Evolutionary conservation across 106 monocot genomes (phyloP).

Genomic region (Cymbidium sinense): DNA sequence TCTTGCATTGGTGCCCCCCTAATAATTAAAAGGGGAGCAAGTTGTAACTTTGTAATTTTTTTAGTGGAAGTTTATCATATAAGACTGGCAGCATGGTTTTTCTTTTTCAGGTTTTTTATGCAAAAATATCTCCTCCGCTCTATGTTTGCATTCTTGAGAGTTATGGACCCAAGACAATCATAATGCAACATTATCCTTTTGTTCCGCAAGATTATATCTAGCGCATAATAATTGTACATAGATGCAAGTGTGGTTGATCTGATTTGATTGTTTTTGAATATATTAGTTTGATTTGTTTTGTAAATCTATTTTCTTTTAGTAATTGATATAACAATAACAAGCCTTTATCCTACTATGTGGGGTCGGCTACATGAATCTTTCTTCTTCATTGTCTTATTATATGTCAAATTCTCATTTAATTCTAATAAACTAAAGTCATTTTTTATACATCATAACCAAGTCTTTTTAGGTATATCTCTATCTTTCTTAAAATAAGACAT

Average conservation of each 20-base stretch:
- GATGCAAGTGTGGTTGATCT: background rate
- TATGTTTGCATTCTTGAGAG: background rate
- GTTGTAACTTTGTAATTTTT: background rate
- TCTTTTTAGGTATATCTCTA: too few relatives aligned
- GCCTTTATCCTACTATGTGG: too few relatives aligned
- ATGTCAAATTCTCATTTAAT: too few relatives aligned
- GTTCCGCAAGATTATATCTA: background rate
- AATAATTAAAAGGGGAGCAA: background rate
- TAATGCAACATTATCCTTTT: background rate
- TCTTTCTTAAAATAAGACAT: too few relatives aligned
- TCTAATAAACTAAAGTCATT: too few relatives aligned
- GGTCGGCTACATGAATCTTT: too few relatives aligned
- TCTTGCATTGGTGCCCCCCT: background rate
- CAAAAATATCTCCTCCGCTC: background rate
- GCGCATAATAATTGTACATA: background rate
- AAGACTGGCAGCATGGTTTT: background rate
- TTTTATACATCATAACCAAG: too few relatives aligned
- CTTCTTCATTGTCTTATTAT: too few relatives aligned
- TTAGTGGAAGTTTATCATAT: background rate
- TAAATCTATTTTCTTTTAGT: background rate
- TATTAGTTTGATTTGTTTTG: background rate
- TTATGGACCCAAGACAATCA: background rate
- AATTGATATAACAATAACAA: too few relatives aligned
- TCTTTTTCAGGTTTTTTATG: background rate
- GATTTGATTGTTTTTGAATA: background rate